phyloP scores from a whole-genome alignment of 768 basidiomycete genomes.

The Nevesoporus exiguus region DNA sequence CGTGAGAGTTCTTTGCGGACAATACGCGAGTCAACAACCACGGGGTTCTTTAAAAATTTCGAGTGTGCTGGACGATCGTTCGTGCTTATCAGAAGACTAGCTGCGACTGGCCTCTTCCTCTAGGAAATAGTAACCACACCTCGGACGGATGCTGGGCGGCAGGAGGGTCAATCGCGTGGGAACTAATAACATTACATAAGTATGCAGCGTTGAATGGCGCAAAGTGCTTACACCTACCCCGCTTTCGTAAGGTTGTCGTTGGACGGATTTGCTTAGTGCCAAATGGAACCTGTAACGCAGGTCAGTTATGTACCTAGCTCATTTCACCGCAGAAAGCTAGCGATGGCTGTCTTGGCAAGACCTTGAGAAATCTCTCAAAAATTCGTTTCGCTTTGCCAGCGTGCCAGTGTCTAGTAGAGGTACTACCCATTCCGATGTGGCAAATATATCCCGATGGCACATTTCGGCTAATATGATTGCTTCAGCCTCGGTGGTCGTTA shows the following conservation, averaged over 20 bases:
- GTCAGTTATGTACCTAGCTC: background rate
- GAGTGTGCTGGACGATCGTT: background rate
- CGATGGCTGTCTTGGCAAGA: constrained; percentile 1
- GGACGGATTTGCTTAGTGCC: constrained; percentile 2
- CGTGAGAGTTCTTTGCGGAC: constrained; percentile 11
- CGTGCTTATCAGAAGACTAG: background rate
- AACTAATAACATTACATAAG: background rate
- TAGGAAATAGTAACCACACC: background rate
- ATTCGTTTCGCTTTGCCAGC: background rate
- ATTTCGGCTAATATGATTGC: background rate
- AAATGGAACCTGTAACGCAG: constrained; percentile 1
- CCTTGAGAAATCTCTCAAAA: background rate
- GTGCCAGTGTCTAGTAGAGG: background rate
- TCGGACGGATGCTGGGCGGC: background rate
- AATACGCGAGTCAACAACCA: background rate
- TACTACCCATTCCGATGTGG: background rate
- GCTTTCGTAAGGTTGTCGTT: constrained; percentile 14
- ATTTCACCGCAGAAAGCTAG: background rate
- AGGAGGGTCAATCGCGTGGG: background rate
- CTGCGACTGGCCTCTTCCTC: too few relatives aligned
- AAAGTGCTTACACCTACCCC: constrained; percentile 21
- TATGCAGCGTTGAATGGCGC: constrained; percentile 13
- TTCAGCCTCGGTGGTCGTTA: background rate
- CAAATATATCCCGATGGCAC: constrained; percentile 1
- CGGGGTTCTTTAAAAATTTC: background rate